phyloP scores from a whole-genome alignment of 2,329 filamentous ascomycete species.

The Verticillium dahliae region DNA sequence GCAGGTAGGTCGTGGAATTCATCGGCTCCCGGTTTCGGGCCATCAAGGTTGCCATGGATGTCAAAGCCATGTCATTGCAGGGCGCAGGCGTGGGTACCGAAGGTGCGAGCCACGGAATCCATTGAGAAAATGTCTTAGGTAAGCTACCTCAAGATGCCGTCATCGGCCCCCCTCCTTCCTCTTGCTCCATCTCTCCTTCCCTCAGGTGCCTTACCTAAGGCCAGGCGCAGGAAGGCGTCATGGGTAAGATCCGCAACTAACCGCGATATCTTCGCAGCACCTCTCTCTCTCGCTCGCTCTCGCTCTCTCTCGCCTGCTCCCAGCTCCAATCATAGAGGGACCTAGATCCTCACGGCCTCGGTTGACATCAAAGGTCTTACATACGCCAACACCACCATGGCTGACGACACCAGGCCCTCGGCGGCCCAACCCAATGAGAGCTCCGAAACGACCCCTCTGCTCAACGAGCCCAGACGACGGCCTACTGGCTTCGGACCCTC shows the following conservation, averaged over 20 bases:
- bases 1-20: not conserved
- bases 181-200: not conserved
- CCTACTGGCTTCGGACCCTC: not conserved
- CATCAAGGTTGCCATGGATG: not conserved
- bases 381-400: not conserved
- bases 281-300: not conserved
- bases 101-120: not conserved
- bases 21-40: not conserved
- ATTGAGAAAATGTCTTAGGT: not conserved
- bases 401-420: not conserved
- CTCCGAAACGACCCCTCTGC: conserved; percentile 11
- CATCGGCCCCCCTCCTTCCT: not conserved
- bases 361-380: not conserved
- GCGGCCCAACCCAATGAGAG: not conserved
- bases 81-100: not conserved
- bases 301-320: not conserved
- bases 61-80: not conserved
- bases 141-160: not conserved
- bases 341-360: not conserved
- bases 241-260: not conserved
- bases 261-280: not conserved
- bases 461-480: conserved; percentile 1
- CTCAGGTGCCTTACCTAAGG: no score
- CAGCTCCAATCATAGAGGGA: not conserved
- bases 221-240: no score